Evolutionary conservation across 2,329 filamentous ascomycete species (phyloP).

Genomic region (Geosmithia flava): DNA sequence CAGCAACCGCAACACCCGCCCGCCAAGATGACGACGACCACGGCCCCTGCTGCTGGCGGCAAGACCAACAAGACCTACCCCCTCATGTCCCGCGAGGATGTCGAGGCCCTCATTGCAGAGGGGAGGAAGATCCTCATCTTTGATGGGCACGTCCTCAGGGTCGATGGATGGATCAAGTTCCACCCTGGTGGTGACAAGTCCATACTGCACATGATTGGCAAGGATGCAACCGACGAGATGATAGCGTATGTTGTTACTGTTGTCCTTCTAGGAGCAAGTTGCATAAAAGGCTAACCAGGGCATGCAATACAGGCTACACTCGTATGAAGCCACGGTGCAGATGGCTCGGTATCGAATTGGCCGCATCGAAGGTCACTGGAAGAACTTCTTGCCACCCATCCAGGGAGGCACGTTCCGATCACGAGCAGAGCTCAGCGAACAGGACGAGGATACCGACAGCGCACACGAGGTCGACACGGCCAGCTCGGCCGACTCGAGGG

Average conservation of each 20-base stretch:
- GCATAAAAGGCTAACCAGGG: constrained; percentile 1
- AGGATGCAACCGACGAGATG: constrained; percentile 35
- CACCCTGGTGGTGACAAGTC: constrained; percentile 89
- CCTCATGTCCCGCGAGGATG: constrained; percentile 21
- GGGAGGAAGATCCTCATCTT: constrained; percentile 72
- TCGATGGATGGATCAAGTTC: constrained; percentile 77
- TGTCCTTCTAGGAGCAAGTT: neutral
- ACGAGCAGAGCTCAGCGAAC: constrained; percentile 13
- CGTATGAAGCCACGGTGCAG: constrained; percentile 50
- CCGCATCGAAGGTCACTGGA: constrained; percentile 67
- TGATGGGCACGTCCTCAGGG: constrained; percentile 69
- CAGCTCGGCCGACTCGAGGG: constrained; percentile 40
- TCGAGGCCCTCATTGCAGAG: constrained; percentile 69
- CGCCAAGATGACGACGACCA: neutral
- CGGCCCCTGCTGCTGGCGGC: neutral
- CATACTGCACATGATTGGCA: constrained; percentile 57
- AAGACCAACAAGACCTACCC: constrained; percentile 14
- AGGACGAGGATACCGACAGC: constrained; percentile 11
- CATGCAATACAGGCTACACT: constrained; percentile 56
- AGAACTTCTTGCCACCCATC: constrained; percentile 81
- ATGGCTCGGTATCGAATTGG: constrained; percentile 63
- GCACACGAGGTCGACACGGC: constrained; percentile 13
- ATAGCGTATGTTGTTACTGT: constrained; percentile 58
- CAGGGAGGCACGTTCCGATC: constrained; percentile 71
- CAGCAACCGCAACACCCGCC: neutral